Evolutionary conservation across 768 basidiomycete species (phyloP), one percentile per base, ranked within the genome.

Genomic region (Mycena chlorophos): DNA sequence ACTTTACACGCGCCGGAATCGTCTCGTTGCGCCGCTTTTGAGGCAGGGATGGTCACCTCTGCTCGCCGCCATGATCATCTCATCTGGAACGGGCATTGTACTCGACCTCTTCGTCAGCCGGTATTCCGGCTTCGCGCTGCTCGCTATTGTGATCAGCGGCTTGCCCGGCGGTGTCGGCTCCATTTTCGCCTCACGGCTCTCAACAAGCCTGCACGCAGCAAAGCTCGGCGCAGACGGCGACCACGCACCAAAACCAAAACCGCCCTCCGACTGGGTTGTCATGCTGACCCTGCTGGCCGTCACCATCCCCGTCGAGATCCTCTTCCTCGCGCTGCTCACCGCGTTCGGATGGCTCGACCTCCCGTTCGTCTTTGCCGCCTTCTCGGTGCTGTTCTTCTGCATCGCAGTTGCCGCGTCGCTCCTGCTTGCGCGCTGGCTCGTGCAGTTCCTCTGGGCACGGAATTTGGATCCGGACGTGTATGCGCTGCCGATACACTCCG

Each of bases 401-500:
- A 71, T 83, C 62, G 85, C 89, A 29, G 94, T 94, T 6, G 8
- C 25, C 22, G 12, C 84, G 55, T 94, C 94, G 2, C 78, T 98
- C 4, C 23, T 78, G 26, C 69, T 89, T 29, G 93, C 90, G 1
- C 81, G 77, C 48, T 63, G 66, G 12, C 75, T 94, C 47, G 94
- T 93, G 2, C 72, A 82, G 40, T 85, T 83, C 66, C 79, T 97
- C 25, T 96, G 94, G 93, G 79, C 81, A 0, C 83, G 76, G 52
- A 76, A 82, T 12, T 76, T 85, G 25, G 94, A 98, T 68, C 94
- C 94, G 4, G 94, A 98, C 68, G 86, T 89, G 72, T 95, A 96
- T 68, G 93, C 93, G 2, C 73, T 98, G n/a, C 94, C 94, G 6
- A 82, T 96, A 25, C 94, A 96, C 61, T 93, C 91, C 12, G 91